phyloP scores from a whole-genome alignment of 140 eudicot species.

The Oenanthe javanica region DNA sequence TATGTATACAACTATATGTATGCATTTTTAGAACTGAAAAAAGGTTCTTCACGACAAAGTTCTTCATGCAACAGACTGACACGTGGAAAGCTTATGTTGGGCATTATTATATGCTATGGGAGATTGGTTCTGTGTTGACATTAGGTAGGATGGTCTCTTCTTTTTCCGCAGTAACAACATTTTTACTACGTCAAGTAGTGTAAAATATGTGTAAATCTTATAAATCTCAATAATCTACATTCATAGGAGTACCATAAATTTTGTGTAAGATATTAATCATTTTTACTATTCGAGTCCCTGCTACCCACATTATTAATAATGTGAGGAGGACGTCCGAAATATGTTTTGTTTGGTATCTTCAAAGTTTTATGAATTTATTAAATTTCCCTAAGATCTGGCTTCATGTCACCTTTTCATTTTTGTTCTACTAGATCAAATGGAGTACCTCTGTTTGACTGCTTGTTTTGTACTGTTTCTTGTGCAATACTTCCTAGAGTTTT shows the following conservation, averaged over 20 bases:
- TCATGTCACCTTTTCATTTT: too few relatives aligned
- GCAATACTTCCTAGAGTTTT: background rate
- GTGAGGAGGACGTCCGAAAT: background rate
- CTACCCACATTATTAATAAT: background rate
- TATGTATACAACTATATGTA: background rate
- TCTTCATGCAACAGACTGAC: constrained; percentile 24
- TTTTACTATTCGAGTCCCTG: background rate
- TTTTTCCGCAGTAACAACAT: background rate
- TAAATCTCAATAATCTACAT: background rate
- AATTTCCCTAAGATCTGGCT: background rate
- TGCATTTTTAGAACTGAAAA: constrained; percentile 1
- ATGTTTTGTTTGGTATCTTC: background rate
- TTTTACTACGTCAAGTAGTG: background rate
- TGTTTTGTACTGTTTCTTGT: background rate
- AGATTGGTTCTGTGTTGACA: constrained; percentile 19
- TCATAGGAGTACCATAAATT: background rate
- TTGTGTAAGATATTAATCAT: too few relatives aligned
- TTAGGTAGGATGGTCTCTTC: constrained; percentile 12
- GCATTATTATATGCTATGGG: constrained; percentile 9
- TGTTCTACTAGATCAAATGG: background rate
- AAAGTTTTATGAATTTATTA: background rate
- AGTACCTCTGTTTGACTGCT: background rate
- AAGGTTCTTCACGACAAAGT: background rate
- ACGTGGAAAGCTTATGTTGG: constrained; percentile 44
- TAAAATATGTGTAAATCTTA: background rate